phyloP scores from a whole-genome alignment of 1,139 yeast species.

The Tardiomyces depauwii region DNA sequence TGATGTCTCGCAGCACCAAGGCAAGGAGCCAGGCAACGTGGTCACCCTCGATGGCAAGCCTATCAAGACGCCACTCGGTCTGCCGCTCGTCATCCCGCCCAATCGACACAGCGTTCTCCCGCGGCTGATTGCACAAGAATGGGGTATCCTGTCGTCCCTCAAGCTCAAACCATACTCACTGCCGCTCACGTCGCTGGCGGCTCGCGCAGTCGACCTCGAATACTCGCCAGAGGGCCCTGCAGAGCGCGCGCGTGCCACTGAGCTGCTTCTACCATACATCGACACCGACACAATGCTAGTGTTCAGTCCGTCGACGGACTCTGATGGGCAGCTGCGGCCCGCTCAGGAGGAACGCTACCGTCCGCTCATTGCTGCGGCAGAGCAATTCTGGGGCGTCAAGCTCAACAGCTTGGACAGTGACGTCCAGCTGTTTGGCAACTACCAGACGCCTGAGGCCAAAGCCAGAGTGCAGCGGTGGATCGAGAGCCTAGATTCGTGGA shows the following conservation, averaged over 20 bases:
- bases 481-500: conserved; percentile 52
- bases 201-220: conserved; percentile 65
- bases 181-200: conserved; percentile 78
- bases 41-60: conserved; percentile 66
- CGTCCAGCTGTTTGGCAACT: conserved; percentile 61
- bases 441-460: conserved; percentile 51
- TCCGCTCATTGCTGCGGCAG: conserved; percentile 62
- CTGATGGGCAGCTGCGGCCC: conserved; percentile 66
- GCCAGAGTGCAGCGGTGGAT: conserved; percentile 58
- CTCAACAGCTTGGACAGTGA: conserved; percentile 69
- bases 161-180: conserved; percentile 69
- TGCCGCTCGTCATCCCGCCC: conserved; percentile 52
- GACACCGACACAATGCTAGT: conserved; percentile 91
- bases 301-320: conserved; percentile 72
- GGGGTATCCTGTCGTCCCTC: conserved; percentile 65
- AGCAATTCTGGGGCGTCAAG: conserved; percentile 41
- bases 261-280: conserved; percentile 54
- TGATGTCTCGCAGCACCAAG: conserved; percentile 25
- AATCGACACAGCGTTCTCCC: conserved; percentile 50
- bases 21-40: conserved; percentile 24
- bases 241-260: conserved; percentile 17
- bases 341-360: conserved; percentile 68
- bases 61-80: conserved; percentile 76
- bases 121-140: conserved; percentile 70
- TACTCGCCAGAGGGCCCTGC: conserved; percentile 12